Percentiles rank a stretch among this genome's conserved stretches.
phyloP scores from a whole-genome alignment of 1,139 yeast species.

The Geotrichum aggregatum region DNA sequence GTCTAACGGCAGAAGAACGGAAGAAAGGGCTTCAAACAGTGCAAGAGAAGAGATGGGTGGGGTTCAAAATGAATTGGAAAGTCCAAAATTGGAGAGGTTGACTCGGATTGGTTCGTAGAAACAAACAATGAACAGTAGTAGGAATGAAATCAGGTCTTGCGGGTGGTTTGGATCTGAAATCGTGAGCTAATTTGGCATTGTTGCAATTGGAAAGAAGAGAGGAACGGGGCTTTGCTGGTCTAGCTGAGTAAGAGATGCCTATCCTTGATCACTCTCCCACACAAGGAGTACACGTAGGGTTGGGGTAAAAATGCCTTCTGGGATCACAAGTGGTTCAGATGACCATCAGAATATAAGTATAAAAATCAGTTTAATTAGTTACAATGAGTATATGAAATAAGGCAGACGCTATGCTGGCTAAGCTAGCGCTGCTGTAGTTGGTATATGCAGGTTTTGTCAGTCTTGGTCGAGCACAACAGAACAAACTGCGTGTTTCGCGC shows the following conservation, averaged over 20 bases:
- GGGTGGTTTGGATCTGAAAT: too few species aligned
- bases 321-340: too few species aligned
- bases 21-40: too few species aligned
- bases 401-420: too few species aligned
- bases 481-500: constrained; percentile 70
- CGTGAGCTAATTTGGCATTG: too few species aligned
- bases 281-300: neutral
- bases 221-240: neutral
- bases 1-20: neutral
- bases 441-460: constrained; percentile 63
- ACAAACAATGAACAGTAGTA: too few species aligned
- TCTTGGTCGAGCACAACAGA: constrained; percentile 66
- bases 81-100: neutral
- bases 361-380: too few species aligned
- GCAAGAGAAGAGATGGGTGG: neutral
- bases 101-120: neutral
- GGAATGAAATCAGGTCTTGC: too few species aligned
- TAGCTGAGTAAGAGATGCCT: neutral
- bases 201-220: neutral
- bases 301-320: neutral
- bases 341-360: too few species aligned
- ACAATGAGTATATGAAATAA: too few species aligned
- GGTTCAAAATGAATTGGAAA: neutral
- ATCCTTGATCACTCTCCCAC: neutral
- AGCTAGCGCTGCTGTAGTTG: constrained; percentile 13